A percentile compares a stretch with the other conserved stretches of the same genome.
Evolutionary conservation across 306 rosid species (phyloP).

Genomic region (Phaseolus lunatus): DNA sequence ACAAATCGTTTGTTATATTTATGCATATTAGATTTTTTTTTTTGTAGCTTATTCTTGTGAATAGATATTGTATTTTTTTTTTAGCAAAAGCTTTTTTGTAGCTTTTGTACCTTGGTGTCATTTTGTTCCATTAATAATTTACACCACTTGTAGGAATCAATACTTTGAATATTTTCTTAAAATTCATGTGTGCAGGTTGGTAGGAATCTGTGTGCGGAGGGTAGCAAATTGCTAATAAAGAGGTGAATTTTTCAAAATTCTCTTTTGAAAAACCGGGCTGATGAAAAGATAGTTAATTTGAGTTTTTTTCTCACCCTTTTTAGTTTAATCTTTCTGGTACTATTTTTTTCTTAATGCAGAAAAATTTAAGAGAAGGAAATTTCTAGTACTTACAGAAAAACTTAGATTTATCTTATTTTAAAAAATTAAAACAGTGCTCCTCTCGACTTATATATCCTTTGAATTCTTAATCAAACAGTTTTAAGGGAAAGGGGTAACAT

Average conservation of each 20-base stretch:
- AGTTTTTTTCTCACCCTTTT: neutral
- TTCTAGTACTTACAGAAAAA: neutral
- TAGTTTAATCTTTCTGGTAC: neutral
- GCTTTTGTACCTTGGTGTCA: neutral
- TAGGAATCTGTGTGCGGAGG: neutral
- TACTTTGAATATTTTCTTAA: neutral
- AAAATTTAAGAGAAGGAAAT: neutral
- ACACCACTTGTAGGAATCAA: neutral
- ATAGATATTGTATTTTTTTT: neutral
- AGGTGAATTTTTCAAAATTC: neutral
- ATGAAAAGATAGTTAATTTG: neutral
- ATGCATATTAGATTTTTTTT: neutral
- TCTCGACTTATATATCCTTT: too few relatives aligned
- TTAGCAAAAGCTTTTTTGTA: too few relatives aligned
- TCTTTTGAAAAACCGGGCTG: neutral
- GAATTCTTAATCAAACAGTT: too few relatives aligned
- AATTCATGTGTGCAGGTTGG: neutral
- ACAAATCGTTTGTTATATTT: neutral
- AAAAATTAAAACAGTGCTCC: too few relatives aligned
- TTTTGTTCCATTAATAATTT: neutral
- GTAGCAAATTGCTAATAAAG: neutral
- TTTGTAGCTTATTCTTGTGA: neutral
- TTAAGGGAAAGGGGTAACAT: too few relatives aligned
- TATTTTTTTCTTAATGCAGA: neutral
- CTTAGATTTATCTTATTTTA: too few relatives aligned